Base-by-base conservation (phyloP, 768 basidiomycete genomes). In the Amanita thiersii region DNA sequence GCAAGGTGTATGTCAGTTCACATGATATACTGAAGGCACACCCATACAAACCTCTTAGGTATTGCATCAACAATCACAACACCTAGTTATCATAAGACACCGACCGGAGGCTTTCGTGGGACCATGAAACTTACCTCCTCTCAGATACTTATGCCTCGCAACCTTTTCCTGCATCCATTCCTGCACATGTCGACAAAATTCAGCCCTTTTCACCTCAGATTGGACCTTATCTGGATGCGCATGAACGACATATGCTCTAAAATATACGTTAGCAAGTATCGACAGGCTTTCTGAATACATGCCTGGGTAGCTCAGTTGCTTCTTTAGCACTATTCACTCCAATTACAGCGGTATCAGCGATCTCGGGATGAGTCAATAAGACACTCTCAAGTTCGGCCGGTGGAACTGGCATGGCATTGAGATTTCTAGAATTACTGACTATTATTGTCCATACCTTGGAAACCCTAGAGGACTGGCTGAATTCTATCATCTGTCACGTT, bases 381-480 rank as follows among this genome's bases (percentile, higher is more conserved):
- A 88, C 63, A 20, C 76, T 73, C 52, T 93, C 90, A 3, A 93
- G 70, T 50, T 91, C 89, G 1, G 90, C 89, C 0, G 89, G 89
- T 5, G 90, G 78, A 12, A 92, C 89, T 86, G 50, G 29, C 46
- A 38, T 17, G 5, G 12, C 24, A 3, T 5, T 20, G 8, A 11
- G 25, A 21, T n/a, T 14, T 8, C 19, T 12, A 32, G 40, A 10
- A 21, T 11, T 12, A 18, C 8, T 18, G 5, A 9, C 9, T 17
- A 6, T 14, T 14, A 20, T 9, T 8, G 23, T 11, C 14, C 20
- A 18, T 54, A 75, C 82, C 83, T 74, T 86, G 86, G 64, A 81
- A 86, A 14, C 84, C 86, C 75, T 85, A 51, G 31, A 46, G 19
- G 26, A 28, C 47, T 15, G 24, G 8, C 20, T 32, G 43, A 11